These are phyloP conservation scores for Phytophthora sansomeana DNA, from an alignment of 352 stramenopile species.

Conservation along the genomic window DNA sequence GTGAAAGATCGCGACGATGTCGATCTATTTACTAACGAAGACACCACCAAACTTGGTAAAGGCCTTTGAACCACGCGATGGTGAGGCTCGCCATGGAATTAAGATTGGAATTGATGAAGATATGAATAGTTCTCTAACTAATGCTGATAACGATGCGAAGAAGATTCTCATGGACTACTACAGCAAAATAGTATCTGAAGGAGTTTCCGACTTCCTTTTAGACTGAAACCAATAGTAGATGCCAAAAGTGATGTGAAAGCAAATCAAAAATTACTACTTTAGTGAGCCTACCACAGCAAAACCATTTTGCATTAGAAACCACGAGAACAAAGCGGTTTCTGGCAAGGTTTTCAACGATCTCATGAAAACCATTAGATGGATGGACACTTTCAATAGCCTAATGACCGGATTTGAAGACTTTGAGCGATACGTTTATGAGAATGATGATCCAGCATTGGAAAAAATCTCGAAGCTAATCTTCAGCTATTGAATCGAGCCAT, in stretches of 20 bases:
- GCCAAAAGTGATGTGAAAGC: not conserved
- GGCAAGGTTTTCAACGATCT: too few relatives aligned
- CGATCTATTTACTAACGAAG: too few relatives aligned
- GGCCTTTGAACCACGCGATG: too few relatives aligned
- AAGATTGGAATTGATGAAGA: too few relatives aligned
- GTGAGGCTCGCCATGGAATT: too few relatives aligned
- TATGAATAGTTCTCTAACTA: slow-evolving; percentile 11
- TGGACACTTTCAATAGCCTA: too few relatives aligned
- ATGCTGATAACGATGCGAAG: slow-evolving; percentile 17
- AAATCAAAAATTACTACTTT: slow-evolving; percentile 5
- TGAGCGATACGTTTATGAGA: slow-evolving; percentile 12
- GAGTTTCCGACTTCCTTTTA: not conserved
- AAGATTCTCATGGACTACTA: slow-evolving; percentile 6
- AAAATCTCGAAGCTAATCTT: slow-evolving; percentile 9
- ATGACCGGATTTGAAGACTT: slow-evolving; percentile 19
- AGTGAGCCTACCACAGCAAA: too few relatives aligned
- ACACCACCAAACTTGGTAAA: too few relatives aligned
- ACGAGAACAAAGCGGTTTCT: too few relatives aligned
- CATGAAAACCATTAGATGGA: too few relatives aligned
- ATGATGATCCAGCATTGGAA: slow-evolving; percentile 12
- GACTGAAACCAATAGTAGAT: not conserved
- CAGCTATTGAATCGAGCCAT: slow-evolving; percentile 17
- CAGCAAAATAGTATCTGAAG: not conserved
- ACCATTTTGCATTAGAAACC: too few relatives aligned
- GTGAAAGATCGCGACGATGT: slow-evolving; percentile 11